Conservation (phyloP, 164 flowering plant species). For the Amborella trichopoda region DNA sequence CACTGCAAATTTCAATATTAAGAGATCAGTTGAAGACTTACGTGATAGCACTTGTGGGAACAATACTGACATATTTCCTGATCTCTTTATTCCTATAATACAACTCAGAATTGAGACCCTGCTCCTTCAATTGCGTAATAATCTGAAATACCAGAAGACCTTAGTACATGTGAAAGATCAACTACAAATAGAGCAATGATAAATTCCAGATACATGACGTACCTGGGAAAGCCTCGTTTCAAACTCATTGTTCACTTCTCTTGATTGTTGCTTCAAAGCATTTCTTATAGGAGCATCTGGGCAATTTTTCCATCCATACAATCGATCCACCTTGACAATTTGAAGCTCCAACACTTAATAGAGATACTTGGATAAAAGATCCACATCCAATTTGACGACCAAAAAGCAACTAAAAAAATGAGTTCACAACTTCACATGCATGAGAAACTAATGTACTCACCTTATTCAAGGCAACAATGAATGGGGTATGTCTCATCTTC, state of each 20-base stretch:
- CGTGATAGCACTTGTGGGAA: conserved; percentile 97
- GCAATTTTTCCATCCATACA: conserved; percentile 84
- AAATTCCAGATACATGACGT: background rate
- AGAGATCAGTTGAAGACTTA: too few species aligned
- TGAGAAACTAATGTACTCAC: conserved; percentile 17
- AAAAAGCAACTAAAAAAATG: conserved; percentile 2
- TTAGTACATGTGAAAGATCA: background rate
- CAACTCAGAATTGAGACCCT: conserved; percentile 83
- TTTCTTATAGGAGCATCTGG: conserved; percentile 74
- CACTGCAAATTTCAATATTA: too few species aligned
- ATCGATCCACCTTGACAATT: conserved; percentile 70
- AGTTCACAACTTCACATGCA: background rate
- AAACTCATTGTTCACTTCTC: conserved; percentile 75
- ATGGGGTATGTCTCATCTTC: conserved; percentile 91
- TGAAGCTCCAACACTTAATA: too few species aligned
- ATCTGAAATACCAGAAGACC: conserved; percentile 27
- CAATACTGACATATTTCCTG: conserved; percentile 86
- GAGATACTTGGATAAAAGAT: too few species aligned
- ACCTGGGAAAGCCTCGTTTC: conserved; percentile 68
- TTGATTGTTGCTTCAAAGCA: conserved; percentile 75
- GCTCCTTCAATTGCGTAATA: conserved; percentile 73
- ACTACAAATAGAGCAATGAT: background rate
- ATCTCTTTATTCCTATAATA: conserved; percentile 87
- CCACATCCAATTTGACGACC: too few species aligned
- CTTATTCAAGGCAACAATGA: conserved; percentile 94